Conservation (phyloP, 169 alveolate species). For the Cryptosporidium andersoni region DNA sequence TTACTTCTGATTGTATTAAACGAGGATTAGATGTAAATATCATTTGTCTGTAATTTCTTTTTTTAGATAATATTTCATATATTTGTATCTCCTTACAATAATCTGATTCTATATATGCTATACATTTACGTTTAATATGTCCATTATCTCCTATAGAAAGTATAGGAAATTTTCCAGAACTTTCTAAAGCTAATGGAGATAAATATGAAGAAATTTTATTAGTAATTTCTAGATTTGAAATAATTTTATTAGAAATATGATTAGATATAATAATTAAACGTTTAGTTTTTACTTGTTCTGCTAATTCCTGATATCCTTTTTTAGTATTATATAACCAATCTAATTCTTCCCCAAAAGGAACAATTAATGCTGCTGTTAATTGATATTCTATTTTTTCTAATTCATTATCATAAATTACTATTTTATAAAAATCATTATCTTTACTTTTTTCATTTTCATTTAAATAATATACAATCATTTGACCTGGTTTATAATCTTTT, state of each 20-base stretch:
- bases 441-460: conserved; percentile 9
- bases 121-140: neutral
- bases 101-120: conserved; percentile 20
- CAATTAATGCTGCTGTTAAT: conserved; percentile 48
- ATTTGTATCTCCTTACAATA: conserved; percentile 31
- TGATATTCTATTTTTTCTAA: neutral
- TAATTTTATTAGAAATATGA: neutral
- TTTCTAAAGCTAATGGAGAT: conserved; percentile 49
- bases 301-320: conserved; percentile 51
- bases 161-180: conserved; percentile 41
- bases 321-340: conserved; percentile 60
- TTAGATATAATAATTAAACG: conserved; percentile 29
- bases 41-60: conserved; percentile 18
- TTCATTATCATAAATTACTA: conserved; percentile 25
- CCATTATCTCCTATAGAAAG: conserved; percentile 34
- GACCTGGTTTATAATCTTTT: conserved; percentile 26
- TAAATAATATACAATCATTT: conserved; percentile 29
- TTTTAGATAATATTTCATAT: conserved; percentile 10
- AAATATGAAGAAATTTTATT: conserved; percentile 13
- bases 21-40: conserved; percentile 59
- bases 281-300: conserved; percentile 25
- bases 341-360: conserved; percentile 54
- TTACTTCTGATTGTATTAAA: conserved; percentile 50
- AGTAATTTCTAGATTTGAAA: neutral
- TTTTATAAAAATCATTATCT: neutral